Conservation (phyloP, 2,329 filamentous ascomycete genomes). For the Pyricularia sp. region DNA sequence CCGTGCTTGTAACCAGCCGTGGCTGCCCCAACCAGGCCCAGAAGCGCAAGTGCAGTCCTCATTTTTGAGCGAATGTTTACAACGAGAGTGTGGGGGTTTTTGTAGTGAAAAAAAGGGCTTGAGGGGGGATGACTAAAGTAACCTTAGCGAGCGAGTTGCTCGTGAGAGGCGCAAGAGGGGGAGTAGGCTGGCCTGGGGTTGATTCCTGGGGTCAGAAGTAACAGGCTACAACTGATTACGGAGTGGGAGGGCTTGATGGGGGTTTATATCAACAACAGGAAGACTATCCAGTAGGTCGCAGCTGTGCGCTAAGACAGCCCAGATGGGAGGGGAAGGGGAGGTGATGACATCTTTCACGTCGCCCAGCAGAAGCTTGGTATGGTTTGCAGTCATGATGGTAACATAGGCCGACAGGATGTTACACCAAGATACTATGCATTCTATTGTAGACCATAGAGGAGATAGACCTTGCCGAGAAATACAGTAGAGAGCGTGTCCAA, state of each 20-base stretch:
- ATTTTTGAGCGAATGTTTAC: conserved; percentile 9
- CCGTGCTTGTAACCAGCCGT: conserved; percentile 11
- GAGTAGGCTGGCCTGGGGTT: conserved; percentile 6
- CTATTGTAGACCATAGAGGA: background rate
- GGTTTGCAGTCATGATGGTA: background rate
- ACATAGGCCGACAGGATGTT: background rate
- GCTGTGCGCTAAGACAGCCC: background rate
- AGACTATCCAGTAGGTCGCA: background rate
- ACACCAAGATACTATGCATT: background rate
- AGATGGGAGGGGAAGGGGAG: background rate
- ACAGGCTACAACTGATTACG: conserved; percentile 4
- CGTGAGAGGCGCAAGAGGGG: conserved; percentile 10
- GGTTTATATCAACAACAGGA: conserved; percentile 2
- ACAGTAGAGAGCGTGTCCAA: background rate
- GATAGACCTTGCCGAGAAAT: background rate
- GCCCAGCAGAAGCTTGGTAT: background rate
- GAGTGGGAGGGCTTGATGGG: background rate
- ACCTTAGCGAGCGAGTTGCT: conserved; percentile 18
- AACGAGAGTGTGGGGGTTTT: conserved; percentile 4
- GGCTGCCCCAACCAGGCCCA: conserved; percentile 17
- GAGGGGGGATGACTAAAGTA: conserved; percentile 11
- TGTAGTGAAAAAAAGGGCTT: conserved; percentile 3
- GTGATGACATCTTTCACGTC: conserved; percentile 4
- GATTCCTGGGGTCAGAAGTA: conserved; percentile 7
- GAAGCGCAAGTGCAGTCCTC: conserved; percentile 18